Conservation (phyloP, 257 asterid species). For the Paulownia fortunei region DNA sequence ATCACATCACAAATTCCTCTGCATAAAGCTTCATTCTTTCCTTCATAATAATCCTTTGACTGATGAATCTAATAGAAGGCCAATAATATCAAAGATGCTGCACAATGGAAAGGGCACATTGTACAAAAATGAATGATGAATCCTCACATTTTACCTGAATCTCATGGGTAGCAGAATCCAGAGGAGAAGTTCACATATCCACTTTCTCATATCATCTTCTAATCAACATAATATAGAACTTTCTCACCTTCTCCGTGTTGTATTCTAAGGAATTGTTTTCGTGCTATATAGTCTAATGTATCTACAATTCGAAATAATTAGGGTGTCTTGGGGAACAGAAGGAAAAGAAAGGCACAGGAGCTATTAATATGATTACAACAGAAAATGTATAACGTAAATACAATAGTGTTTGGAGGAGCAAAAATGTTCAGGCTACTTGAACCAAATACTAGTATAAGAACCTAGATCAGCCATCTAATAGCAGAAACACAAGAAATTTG, state of each 20-base stretch:
- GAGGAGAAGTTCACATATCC: background rate
- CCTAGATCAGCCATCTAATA: slow-evolving; percentile 6
- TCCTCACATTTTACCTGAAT: slow-evolving; percentile 20
- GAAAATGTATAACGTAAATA: background rate
- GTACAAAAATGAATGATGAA: background rate
- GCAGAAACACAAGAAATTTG: slow-evolving; percentile 18
- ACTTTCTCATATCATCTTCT: background rate
- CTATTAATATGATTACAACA: slow-evolving; percentile 18
- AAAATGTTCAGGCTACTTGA: background rate
- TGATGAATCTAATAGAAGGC: background rate
- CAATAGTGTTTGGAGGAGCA: background rate
- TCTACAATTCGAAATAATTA: background rate
- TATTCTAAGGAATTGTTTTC: background rate
- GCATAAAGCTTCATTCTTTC: background rate
- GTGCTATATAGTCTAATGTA: background rate
- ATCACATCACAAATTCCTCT: background rate
- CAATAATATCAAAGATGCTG: background rate
- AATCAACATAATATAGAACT: background rate
- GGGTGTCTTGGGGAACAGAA: background rate
- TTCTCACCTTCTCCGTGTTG: background rate
- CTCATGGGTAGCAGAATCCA: background rate
- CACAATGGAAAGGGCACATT: background rate
- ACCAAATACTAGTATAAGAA: slow-evolving; percentile 16
- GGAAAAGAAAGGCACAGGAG: slow-evolving; percentile 12
- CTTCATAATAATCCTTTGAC: background rate